phyloP scores from a whole-genome alignment of 2,329 filamentous ascomycete genomes.

The Septoria petroselini region DNA sequence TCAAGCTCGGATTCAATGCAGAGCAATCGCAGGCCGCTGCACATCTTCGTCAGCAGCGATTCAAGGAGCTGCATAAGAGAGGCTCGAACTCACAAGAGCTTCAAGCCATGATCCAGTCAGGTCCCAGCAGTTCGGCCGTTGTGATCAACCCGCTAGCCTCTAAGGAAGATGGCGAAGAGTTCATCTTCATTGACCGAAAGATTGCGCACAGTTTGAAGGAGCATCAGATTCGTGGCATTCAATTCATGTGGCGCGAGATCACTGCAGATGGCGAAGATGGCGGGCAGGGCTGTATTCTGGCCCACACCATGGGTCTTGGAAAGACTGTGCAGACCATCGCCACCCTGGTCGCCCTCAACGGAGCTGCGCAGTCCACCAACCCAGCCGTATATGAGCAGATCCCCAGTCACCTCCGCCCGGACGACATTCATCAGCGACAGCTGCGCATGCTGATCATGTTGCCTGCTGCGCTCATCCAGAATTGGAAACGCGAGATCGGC shows the following conservation, averaged over 20 bases:
- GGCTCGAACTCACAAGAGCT: constrained; percentile 26
- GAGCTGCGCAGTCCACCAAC: constrained; percentile 61
- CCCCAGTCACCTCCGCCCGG: constrained; percentile 56
- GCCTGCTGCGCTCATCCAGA: constrained; percentile 70
- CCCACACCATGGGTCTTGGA: constrained; percentile 87
- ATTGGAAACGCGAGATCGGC: constrained; percentile 76
- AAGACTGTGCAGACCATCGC: constrained; percentile 90
- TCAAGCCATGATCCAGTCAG: constrained; percentile 23
- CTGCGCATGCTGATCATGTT: constrained; percentile 71
- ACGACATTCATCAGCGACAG: constrained; percentile 38
- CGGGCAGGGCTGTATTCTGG: constrained; percentile 72
- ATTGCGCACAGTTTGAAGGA: constrained; percentile 68
- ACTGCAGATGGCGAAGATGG: constrained; percentile 53
- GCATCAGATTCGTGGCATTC: constrained; percentile 77
- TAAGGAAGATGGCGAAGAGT: constrained; percentile 55
- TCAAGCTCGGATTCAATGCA: constrained; percentile 19
- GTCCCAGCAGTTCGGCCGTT: constrained; percentile 38
- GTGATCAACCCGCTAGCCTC: constrained; percentile 63
- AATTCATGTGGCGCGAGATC: constrained; percentile 85
- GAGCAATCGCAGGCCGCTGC: constrained; percentile 24
- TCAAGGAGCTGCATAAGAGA: constrained; percentile 22
- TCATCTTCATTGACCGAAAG: constrained; percentile 62
- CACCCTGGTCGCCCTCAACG: constrained; percentile 69
- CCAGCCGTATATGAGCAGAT: constrained; percentile 61
- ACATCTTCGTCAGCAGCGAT: constrained; percentile 22